phyloP scores from a whole-genome alignment of 805 yeast genomes.

The Barnettozyma sucrosica region DNA sequence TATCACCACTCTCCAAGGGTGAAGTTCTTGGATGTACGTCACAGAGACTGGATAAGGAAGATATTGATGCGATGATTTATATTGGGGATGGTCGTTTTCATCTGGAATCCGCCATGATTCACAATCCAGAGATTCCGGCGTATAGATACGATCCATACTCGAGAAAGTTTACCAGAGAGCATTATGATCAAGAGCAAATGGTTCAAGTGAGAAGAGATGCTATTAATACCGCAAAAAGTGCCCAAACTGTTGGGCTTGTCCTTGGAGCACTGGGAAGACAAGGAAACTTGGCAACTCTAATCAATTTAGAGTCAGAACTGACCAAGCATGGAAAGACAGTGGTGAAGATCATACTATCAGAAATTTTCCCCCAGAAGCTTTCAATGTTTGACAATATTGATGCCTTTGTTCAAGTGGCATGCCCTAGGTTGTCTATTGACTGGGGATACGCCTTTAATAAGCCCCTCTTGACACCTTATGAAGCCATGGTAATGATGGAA shows the following conservation, averaged over 20 bases:
- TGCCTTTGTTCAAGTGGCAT: conserved; percentile 95
- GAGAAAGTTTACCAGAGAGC: conserved; percentile 82
- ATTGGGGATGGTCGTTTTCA: conserved; percentile 97
- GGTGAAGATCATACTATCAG: conserved; percentile 80
- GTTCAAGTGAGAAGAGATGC: conserved; percentile 70
- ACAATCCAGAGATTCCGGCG: conserved; percentile 89
- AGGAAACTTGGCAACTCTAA: conserved; percentile 77
- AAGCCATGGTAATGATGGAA: conserved; percentile 83
- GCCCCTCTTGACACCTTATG: conserved; percentile 92
- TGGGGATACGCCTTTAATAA: conserved; percentile 98
- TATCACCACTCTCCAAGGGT: conserved; percentile 87
- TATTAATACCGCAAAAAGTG: conserved; percentile 49
- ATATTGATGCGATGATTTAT: conserved; percentile 76
- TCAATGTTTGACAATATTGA: conserved; percentile 91
- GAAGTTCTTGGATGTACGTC: conserved; percentile 97
- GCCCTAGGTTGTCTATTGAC: conserved; percentile 92
- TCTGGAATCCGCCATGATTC: conserved; percentile 93
- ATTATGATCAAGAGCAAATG: conserved; percentile 83
- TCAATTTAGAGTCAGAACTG: conserved; percentile 54
- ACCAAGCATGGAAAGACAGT: conserved; percentile 53
- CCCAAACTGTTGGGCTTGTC: conserved; percentile 73
- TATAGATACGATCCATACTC: conserved; percentile 94
- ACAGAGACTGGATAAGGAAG: conserved; percentile 61
- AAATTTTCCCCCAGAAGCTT: conserved; percentile 87
- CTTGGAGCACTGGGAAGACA: conserved; percentile 95